Evolutionary conservation across 495 filamentous ascomycete species (phyloP), one percentile per base, ranked within the genome.

Genomic region (Choiromyces venosus): DNA sequence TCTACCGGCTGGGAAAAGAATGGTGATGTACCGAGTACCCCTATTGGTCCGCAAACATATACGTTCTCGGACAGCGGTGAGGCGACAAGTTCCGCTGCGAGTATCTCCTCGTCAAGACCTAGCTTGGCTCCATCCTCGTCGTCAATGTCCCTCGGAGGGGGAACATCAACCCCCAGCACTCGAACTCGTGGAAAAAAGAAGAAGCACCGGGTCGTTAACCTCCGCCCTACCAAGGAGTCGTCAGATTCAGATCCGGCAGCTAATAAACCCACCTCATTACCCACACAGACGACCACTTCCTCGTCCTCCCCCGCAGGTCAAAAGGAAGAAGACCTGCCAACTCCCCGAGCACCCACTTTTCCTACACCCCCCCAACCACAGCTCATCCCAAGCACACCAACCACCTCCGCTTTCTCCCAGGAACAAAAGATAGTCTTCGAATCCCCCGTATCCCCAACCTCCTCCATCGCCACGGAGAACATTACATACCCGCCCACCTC

Each of bases 171-270:
- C 14, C 52, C 52, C 25, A 33, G 12, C 52, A 82, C 89, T 10
- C 90, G 91, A 81, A 83, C 86, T 37, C 85, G 85, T 56, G 87
- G 87, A 37, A 87, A 92, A 39, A 94, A 91, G 81, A 91, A 93
- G 82, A 98, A 97, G 87, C 93, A 89, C 73, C 88, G 95, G n/a
- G 92, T 99, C 38, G 93, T 99, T 72, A 93, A 98, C 81, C 83
- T 99, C 64, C 90, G 94, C 8, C 70, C 66, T 35, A 37, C 66
- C 66, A 70, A 66, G 18, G 71, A 42, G 61, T 56, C 71, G 0
- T 35, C 38, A 56, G 68, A 44, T 40, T 72, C 73, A 65, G 25
- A 71, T 33, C 35, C 67, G 40, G 74, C 40, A 65, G 75, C 80
- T 12, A 66, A 40, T 37, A 56, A 39, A 21, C 39, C 78, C 16